These are phyloP conservation scores for Diaporthe ampelina DNA, from an alignment of 2,329 filamentous ascomycete genomes.

Conservation along the genomic window DNA sequence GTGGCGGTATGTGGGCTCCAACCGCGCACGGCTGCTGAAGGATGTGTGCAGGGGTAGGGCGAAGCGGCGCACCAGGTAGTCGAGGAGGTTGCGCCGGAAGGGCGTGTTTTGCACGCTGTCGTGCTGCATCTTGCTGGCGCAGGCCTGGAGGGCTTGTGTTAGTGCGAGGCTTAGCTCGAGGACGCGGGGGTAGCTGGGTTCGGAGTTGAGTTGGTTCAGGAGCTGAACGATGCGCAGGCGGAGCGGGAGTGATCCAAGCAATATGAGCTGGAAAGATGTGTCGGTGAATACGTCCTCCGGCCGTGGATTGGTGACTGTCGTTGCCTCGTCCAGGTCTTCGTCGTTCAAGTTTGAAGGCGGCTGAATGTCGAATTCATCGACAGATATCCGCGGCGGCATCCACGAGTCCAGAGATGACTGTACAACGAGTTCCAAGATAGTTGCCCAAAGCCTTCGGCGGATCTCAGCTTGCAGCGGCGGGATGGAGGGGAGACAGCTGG, in stretches of 20 bases:
- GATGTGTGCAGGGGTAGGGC: conserved; percentile 67
- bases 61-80: conserved; percentile 67
- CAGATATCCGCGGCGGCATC: conserved; percentile 56
- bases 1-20: conserved; percentile 63
- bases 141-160: conserved; percentile 45
- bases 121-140: conserved; percentile 34
- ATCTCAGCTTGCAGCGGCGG: conserved; percentile 54
- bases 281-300: conserved; percentile 49
- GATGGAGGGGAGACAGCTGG: conserved; percentile 54
- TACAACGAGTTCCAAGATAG: conserved; percentile 56
- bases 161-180: conserved; percentile 53
- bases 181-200: conserved; percentile 52
- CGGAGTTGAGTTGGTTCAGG: conserved; percentile 52
- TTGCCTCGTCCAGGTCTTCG: conserved; percentile 44
- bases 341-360: conserved; percentile 55
- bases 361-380: conserved; percentile 57
- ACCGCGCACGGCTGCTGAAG: conserved; percentile 58
- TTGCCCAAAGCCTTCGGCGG: conserved; percentile 59
- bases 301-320: conserved; percentile 43
- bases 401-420: conserved; percentile 56
- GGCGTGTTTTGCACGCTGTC: conserved; percentile 43
- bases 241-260: conserved; percentile 53
- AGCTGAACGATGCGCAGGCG: conserved; percentile 53
- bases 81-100: conserved; percentile 64
- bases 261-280: conserved; percentile 53